These are phyloP conservation scores for Leptosphaerulina australis DNA, from an alignment of 2,329 filamentous ascomycete species.

Conservation along the genomic window DNA sequence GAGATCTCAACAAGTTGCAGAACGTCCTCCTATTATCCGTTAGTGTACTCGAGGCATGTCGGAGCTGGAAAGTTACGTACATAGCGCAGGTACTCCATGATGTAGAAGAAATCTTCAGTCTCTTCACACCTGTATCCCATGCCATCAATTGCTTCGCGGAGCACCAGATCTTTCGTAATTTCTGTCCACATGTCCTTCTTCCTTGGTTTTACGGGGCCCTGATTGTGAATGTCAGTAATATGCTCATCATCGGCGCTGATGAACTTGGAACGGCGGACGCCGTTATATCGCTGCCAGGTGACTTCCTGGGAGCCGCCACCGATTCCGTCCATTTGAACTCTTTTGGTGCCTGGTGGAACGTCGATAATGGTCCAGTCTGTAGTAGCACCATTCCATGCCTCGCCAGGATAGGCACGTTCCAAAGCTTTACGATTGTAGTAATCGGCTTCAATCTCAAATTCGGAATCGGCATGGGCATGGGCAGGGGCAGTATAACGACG, in stretches of 20 bases:
- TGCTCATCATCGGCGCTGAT: conserved; percentile 67
- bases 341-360: conserved; percentile 81
- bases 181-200: conserved; percentile 82
- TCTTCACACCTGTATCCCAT: conserved; percentile 89
- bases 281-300: conserved; percentile 79
- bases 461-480: conserved; percentile 46
- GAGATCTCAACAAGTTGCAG: conserved; percentile 81
- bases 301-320: conserved; percentile 78
- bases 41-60: conserved; percentile 8
- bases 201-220: conserved; percentile 44
- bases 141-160: conserved; percentile 83
- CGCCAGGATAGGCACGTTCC: conserved; percentile 72
- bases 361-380: conserved; percentile 83
- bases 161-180: conserved; percentile 90
- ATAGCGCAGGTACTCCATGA: conserved; percentile 87
- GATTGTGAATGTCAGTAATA: conserved; percentile 52
- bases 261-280: conserved; percentile 76
- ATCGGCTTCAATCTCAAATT: conserved; percentile 61
- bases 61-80: conserved; percentile 61
- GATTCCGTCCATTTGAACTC: conserved; percentile 79
- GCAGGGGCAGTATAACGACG: conserved; percentile 45
- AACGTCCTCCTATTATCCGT: conserved; percentile 74
- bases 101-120: conserved; percentile 86
- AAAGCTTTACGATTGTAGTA: conserved; percentile 71
- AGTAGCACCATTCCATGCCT: conserved; percentile 75